Evolutionary conservation across 495 filamentous ascomycete species (phyloP).

Genomic region (Sporormia fimetaria): DNA sequence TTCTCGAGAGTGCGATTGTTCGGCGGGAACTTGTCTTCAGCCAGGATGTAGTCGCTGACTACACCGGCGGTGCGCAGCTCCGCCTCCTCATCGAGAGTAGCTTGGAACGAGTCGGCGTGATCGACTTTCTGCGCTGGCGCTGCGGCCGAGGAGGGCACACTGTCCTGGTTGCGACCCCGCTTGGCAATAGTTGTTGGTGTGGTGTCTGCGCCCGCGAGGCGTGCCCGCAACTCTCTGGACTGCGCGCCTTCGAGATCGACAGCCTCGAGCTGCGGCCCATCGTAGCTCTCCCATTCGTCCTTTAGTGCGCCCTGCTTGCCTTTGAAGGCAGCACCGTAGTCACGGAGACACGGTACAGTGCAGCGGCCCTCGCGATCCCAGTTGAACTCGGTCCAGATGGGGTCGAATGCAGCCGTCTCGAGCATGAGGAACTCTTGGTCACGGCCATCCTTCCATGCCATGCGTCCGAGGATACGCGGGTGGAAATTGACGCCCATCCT

Average conservation of each 20-base stretch:
- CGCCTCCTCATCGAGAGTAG: conserved; percentile 26
- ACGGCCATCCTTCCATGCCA: conserved; percentile 45
- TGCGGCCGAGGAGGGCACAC: conserved; percentile 16
- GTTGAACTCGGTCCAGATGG: conserved; percentile 49
- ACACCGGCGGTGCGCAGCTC: conserved; percentile 32
- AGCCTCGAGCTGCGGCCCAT: conserved; percentile 31
- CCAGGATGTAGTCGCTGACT: conserved; percentile 33
- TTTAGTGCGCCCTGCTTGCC: conserved; percentile 32
- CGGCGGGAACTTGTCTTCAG: conserved; percentile 40
- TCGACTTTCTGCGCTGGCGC: conserved; percentile 17
- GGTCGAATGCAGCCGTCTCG: conserved; percentile 47
- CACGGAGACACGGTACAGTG: conserved; percentile 43
- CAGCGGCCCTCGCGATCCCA: conserved; percentile 42
- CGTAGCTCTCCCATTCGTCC: conserved; percentile 45
- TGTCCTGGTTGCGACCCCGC: conserved; percentile 15
- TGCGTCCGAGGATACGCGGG: conserved; percentile 43
- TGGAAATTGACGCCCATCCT: conserved; percentile 51
- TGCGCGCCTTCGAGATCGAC: conserved; percentile 12
- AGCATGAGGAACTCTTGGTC: conserved; percentile 45
- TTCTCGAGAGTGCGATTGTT: conserved; percentile 46
- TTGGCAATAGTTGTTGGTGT: conserved; percentile 9
- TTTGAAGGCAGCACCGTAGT: conserved; percentile 43
- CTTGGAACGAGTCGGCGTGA: conserved; percentile 25
- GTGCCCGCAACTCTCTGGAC: conserved; percentile 15
- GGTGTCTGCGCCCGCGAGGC: conserved; percentile 7